A percentile compares a stretch with the other conserved stretches of the same genome.
These are phyloP conservation scores for Leptographium wingfieldii DNA, from an alignment of 2,329 filamentous ascomycete genomes.

Conservation along the genomic window DNA sequence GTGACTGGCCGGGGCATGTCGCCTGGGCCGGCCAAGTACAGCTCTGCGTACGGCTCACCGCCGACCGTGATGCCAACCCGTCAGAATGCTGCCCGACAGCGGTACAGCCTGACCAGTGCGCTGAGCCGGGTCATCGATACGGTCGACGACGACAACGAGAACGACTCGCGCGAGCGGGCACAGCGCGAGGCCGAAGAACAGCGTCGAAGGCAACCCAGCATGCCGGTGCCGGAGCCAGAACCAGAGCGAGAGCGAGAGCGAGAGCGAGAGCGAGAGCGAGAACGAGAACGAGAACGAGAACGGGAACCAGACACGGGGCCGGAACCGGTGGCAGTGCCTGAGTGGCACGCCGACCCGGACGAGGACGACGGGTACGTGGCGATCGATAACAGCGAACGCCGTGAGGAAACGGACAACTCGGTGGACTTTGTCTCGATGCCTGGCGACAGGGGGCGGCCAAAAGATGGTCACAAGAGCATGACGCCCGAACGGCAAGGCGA, in stretches of 20 bases:
- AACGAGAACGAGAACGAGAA: background rate
- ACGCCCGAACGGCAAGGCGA: background rate
- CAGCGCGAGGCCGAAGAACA: constrained; percentile 9
- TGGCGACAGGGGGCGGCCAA: background rate
- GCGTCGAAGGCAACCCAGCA: background rate
- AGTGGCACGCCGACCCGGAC: background rate
- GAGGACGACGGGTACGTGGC: background rate
- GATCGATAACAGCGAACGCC: background rate
- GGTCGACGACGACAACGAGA: constrained; percentile 14
- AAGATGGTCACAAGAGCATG: background rate
- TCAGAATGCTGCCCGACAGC: constrained; percentile 12
- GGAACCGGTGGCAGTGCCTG: background rate
- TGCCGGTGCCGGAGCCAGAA: background rate
- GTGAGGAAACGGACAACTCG: background rate
- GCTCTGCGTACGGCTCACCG: constrained; percentile 14
- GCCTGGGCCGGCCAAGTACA: constrained; percentile 14
- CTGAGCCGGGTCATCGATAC: constrained; percentile 11
- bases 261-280: background rate
- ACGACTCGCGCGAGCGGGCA: constrained; percentile 10
- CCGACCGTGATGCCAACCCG: constrained; percentile 10
- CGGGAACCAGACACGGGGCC: background rate
- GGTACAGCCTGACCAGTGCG: constrained; percentile 13
- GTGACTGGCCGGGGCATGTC: constrained; percentile 11
- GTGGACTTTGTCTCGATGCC: constrained; percentile 1
- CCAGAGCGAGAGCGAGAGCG: background rate